Evolutionary conservation across 768 basidiomycete genomes (phyloP), one percentile per base, ranked within the genome.

Genomic region (Baorangia bicolor): DNA sequence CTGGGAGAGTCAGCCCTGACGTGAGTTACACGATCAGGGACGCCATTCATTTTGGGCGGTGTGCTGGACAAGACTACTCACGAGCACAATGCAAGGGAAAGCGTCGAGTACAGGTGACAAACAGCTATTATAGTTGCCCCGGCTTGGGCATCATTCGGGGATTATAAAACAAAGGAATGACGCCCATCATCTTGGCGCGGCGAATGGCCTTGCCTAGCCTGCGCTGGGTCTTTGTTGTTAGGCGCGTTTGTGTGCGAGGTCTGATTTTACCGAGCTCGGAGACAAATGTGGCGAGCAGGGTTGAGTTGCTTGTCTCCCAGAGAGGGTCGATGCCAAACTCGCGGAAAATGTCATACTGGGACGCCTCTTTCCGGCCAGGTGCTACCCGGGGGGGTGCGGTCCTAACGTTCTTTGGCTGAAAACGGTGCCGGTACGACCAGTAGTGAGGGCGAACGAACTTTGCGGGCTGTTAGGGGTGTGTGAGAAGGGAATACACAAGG

Each of bases 121-220:
- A 50, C 37, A 2, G 21, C 40, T 61, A 62, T 18, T 28, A 35
- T 34, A 43, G 12, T n/a, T 61, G 57, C 14, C 58, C 55, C 30
- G 58, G 43, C 13, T 60, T 69, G 18, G 69, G 58, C 62, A 63
- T 61, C 45, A 68, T 51, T 4, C 68, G 62, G 23, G 69, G 63
- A 28, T 60, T 66, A 42, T 74, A 74, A 42, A 73, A 72, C 50
- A 75, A 60, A 5, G 92, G 89, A 50, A 96, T 82, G 53, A 92
- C 68, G 38, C 95, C 95, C 90, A 96, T 94, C 80, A 87, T 87
- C 74, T 88, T 91, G 55, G 95, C 90, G 56, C 95, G 77, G 42
- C 90, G 85, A 55, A 97, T 87, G 41, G 94, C 90, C 73, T 93
- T 93, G 56, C 84, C 89, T 5, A 97, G 62, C 57, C 78, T 78